These are phyloP conservation scores for Mastigamoeba balamuthi DNA, from an alignment of 78 protist species.

Conservation along the genomic window DNA sequence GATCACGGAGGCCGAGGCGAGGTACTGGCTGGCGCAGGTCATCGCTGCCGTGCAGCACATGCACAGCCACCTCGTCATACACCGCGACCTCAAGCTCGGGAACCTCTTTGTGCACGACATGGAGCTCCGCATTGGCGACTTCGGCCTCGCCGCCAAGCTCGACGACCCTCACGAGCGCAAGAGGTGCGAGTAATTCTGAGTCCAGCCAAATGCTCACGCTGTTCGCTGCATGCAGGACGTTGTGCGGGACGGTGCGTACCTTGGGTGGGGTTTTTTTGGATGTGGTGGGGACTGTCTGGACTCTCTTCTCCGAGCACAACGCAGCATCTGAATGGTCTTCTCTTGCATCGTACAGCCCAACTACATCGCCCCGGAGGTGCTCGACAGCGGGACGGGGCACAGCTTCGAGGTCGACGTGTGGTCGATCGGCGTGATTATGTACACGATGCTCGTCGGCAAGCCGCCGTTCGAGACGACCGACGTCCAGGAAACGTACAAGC, in stretches of 20 bases:
- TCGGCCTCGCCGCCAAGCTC: conserved; percentile 89
- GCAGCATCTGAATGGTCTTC: not conserved
- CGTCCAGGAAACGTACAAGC: conserved; percentile 78
- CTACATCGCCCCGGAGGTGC: conserved; percentile 97
- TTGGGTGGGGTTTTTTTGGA: too few relatives aligned
- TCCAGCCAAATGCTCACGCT: not conserved
- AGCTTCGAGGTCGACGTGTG: conserved; percentile 52
- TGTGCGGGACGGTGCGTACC: too few relatives aligned
- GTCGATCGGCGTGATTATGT: conserved; percentile 85
- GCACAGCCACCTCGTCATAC: conserved; percentile 57
- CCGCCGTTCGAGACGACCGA: conserved; percentile 93
- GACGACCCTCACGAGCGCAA: conserved; percentile 76
- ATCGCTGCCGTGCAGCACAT: conserved; percentile 31
- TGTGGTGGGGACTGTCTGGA: too few relatives aligned
- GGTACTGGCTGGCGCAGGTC: conserved; percentile 43
- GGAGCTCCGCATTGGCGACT: conserved; percentile 89
- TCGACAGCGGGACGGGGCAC: conserved; percentile 63
- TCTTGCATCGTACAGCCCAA: conserved; percentile 44
- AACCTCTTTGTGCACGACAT: conserved; percentile 20
- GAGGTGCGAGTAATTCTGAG: conserved; percentile 11
- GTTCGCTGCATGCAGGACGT: too few relatives aligned
- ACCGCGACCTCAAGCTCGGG: conserved; percentile 41
- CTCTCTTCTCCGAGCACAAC: not conserved
- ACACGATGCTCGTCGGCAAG: conserved; percentile 86
- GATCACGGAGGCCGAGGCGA: conserved; percentile 60